A percentile compares a stretch with the other conserved stretches of the same genome.
These are phyloP conservation scores for Meripilus lineatus DNA, from an alignment of 1,284 basidiomycete species.

Conservation along the genomic window DNA sequence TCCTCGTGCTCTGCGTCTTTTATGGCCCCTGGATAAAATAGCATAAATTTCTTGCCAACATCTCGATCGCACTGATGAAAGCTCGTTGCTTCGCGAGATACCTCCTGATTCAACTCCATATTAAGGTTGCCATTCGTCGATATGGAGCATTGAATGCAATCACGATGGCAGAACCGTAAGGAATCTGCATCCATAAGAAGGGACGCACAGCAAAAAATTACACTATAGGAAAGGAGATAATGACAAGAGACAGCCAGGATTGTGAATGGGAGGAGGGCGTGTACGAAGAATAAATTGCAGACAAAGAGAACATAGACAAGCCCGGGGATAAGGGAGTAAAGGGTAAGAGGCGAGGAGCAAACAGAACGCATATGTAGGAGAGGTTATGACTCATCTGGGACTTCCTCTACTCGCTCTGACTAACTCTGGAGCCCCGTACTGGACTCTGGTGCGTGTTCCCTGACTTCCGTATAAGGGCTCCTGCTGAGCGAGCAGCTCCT, in stretches of 20 bases:
- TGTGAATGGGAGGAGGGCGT: background rate
- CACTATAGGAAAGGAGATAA: background rate
- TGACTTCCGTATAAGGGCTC: constrained; percentile 29
- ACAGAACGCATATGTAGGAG: constrained; percentile 11
- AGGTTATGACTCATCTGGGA: constrained; percentile 27
- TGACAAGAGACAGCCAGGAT: background rate
- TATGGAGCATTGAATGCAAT: too few species aligned
- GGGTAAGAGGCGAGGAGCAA: too few species aligned
- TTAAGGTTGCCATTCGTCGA: too few species aligned
- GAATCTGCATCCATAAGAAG: too few species aligned
- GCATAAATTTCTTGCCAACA: too few species aligned
- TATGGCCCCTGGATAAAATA: too few species aligned
- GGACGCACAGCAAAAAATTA: background rate
- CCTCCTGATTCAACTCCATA: too few species aligned
- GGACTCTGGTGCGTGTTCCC: constrained; percentile 39
- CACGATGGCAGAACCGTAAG: too few species aligned
- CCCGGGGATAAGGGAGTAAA: constrained; percentile 5
- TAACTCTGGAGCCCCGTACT: constrained; percentile 49
- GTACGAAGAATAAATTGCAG: background rate
- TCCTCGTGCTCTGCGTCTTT: too few species aligned
- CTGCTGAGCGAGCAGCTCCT: constrained; percentile 6
- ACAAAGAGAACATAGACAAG: constrained; percentile 5
- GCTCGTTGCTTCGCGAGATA: too few species aligned
- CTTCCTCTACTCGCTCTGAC: constrained; percentile 40
- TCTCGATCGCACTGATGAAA: too few species aligned